phyloP scores from a whole-genome alignment of 192 early-diverging fungal genomes.

The Haplosporangium gracile region DNA sequence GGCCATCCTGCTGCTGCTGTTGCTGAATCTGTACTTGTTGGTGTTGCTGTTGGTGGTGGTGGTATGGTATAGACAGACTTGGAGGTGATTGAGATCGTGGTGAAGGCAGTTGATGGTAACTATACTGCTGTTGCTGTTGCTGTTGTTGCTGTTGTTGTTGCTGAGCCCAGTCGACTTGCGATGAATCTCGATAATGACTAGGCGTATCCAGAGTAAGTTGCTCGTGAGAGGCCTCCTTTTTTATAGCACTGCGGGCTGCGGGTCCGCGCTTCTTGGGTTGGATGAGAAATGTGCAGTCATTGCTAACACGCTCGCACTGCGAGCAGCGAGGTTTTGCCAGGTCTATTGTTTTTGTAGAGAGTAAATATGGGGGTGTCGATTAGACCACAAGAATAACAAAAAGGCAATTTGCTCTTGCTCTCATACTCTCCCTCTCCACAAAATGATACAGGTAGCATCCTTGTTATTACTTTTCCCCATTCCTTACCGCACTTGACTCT shows the following conservation, averaged over 20 bases:
- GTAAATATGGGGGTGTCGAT: no score
- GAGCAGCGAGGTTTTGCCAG: background rate
- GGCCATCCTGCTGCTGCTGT: background rate
- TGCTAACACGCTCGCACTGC: background rate
- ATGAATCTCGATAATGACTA: background rate
- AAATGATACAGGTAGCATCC: background rate
- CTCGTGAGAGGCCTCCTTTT: background rate
- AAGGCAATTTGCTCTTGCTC: background rate
- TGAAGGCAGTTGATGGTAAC: background rate
- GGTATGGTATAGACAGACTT: background rate
- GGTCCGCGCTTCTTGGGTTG: background rate
- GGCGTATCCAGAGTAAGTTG: background rate
- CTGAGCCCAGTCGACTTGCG: background rate
- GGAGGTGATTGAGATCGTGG: background rate
- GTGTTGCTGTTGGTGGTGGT: background rate
- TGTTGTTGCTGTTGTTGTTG: background rate
- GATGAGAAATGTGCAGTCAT: background rate
- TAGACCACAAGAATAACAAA: background rate
- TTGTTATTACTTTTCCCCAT: background rate
- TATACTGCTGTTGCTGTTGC: no score
- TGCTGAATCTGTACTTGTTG: background rate
- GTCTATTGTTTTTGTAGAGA: background rate
- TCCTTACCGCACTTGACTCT: conserved; percentile 9
- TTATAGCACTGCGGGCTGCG: background rate
- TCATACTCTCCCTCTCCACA: background rate